Conservation (phyloP, 495 filamentous ascomycete species). For the Cryomyces antarcticus region DNA sequence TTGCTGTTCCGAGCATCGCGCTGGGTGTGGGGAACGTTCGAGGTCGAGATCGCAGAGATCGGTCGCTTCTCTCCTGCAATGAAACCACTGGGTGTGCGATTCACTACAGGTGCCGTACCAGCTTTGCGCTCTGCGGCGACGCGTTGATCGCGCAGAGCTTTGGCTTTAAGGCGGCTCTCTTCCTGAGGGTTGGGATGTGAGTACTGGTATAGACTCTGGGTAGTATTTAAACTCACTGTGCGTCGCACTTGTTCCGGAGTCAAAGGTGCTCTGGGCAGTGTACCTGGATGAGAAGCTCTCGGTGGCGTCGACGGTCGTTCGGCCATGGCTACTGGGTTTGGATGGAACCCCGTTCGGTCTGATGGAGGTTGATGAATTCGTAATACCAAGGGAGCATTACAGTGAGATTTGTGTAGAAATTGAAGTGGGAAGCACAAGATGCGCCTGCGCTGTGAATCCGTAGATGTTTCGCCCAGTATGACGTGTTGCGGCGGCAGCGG, state of each 20-base stretch:
- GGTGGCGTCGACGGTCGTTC: constrained; percentile 45
- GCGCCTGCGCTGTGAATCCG: no score
- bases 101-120: constrained; percentile 7
- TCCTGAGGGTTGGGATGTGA: constrained; percentile 32
- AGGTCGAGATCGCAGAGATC: constrained; percentile 39
- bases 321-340: constrained; percentile 2
- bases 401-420: no score
- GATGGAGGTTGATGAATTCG: no score
- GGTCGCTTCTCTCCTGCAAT: constrained; percentile 36
- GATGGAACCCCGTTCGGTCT: no score
- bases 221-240: constrained; percentile 2
- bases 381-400: no score
- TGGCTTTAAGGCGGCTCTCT: constrained; percentile 76
- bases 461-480: no score
- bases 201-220: background rate
- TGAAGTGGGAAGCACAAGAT: no score
- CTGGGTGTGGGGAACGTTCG: constrained; percentile 35
- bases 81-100: constrained; percentile 12
- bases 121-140: constrained; percentile 24
- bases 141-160: constrained; percentile 56
- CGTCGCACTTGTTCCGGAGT: constrained; percentile 53
- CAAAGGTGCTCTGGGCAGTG: constrained; percentile 30
- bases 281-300: constrained; percentile 18
- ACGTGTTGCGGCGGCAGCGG: no score
- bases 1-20: constrained; percentile 40